phyloP scores from a whole-genome alignment of 192 early-diverging fungal species.

The Cetraspora pellucida region DNA sequence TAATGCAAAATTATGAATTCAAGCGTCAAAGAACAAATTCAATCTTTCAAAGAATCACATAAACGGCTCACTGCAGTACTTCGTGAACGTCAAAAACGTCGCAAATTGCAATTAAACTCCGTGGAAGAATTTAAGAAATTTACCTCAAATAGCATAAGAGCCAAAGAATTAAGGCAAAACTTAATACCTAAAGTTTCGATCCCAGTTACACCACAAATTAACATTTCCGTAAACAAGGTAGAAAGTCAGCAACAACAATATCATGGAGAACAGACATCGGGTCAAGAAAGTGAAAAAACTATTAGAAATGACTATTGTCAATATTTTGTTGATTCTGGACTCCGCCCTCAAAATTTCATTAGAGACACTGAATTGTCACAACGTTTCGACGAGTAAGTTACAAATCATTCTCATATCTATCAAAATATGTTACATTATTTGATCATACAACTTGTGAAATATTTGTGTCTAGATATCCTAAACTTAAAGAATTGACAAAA shows the following conservation, averaged over 20 bases:
- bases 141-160: neutral
- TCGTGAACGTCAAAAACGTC: slow-evolving; percentile 25
- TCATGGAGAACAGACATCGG: too few species aligned
- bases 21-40: neutral
- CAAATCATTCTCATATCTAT: neutral
- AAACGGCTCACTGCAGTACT: neutral
- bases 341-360: slow-evolving; percentile 65
- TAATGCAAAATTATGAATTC: neutral
- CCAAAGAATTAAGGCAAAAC: neutral
- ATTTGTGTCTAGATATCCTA: slow-evolving; percentile 48
- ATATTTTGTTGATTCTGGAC: slow-evolving; percentile 54
- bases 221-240: too few species aligned
- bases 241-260: too few species aligned
- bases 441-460: neutral
- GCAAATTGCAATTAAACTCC: neutral
- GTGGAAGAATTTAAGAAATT: neutral
- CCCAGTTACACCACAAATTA: too few species aligned
- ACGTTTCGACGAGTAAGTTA: slow-evolving; percentile 56
- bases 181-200: neutral
- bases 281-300: slow-evolving; percentile 4
- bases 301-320: slow-evolving; percentile 62
- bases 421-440: neutral
- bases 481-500: slow-evolving; percentile 50
- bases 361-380: slow-evolving; percentile 46
- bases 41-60: neutral